A percentile compares a stretch with the other conserved stretches of the same genome.
Evolutionary conservation across 352 stramenopile species (phyloP).

Genomic region (Phytophthora sojae): DNA sequence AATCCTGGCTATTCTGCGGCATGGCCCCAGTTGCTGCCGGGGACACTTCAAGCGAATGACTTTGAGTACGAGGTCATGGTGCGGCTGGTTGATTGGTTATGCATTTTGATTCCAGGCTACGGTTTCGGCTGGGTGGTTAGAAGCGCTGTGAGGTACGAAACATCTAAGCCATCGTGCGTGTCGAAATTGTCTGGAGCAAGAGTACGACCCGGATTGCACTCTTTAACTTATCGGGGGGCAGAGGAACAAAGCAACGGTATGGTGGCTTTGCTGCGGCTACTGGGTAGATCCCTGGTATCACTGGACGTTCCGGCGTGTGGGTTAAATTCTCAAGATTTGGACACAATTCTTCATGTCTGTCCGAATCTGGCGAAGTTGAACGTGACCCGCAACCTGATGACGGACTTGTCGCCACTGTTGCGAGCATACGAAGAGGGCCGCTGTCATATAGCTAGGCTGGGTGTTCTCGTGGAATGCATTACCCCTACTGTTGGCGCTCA

Average conservation of each 20-base stretch:
- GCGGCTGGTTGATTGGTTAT: slow-evolving; percentile 30
- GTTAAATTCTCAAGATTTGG: slow-evolving; percentile 23
- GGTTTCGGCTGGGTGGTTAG: slow-evolving; percentile 45
- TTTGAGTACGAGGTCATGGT: slow-evolving; percentile 49
- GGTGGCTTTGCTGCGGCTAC: slow-evolving; percentile 14
- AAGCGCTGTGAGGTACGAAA: slow-evolving; percentile 22
- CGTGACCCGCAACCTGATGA: slow-evolving; percentile 18
- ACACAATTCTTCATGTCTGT: slow-evolving; percentile 25
- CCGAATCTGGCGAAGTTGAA: slow-evolving; percentile 36
- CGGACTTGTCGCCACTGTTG: slow-evolving; percentile 26
- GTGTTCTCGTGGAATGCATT: slow-evolving; percentile 23
- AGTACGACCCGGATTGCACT: slow-evolving; percentile 16
- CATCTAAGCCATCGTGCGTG: slow-evolving; percentile 4
- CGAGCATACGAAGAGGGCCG: slow-evolving; percentile 10
- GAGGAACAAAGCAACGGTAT: slow-evolving; percentile 20
- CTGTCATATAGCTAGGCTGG: slow-evolving; percentile 28
- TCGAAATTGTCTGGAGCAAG: not conserved
- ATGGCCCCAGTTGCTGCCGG: slow-evolving; percentile 25
- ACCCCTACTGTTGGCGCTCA: slow-evolving; percentile 20
- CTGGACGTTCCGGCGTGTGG: slow-evolving; percentile 32
- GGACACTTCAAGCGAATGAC: not conserved
- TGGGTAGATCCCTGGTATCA: slow-evolving; percentile 25
- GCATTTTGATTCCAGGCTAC: slow-evolving; percentile 46
- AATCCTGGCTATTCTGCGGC: slow-evolving; percentile 8
- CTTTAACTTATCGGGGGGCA: slow-evolving; percentile 34